Evolutionary conservation across 2,329 filamentous ascomycete genomes (phyloP).

Genomic region (Byssoonygena ceratinophila): DNA sequence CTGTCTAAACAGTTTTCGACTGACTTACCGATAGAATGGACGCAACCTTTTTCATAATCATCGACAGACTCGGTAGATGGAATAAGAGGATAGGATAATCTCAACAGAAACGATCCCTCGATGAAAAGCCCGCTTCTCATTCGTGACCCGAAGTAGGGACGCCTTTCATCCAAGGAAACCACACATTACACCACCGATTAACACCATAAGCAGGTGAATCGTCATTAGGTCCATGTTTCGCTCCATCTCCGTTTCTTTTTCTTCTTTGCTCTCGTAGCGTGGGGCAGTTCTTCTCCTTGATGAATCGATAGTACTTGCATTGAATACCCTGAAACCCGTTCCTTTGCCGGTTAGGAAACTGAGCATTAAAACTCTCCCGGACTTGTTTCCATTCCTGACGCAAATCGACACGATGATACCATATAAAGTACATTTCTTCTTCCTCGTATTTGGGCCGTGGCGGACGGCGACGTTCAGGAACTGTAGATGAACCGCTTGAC

Average conservation of each 20-base stretch:
- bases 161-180: conserved; percentile 38
- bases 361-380: conserved; percentile 34
- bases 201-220: conserved; percentile 32
- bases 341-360: conserved; percentile 34
- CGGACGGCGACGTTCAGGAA: conserved; percentile 30
- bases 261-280: conserved; percentile 35
- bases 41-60: neutral
- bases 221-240: conserved; percentile 13
- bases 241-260: conserved; percentile 12
- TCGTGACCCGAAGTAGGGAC: conserved; percentile 15
- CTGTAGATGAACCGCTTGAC: conserved; percentile 31
- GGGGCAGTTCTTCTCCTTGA: conserved; percentile 36
- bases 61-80: neutral
- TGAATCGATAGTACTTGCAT: conserved; percentile 43
- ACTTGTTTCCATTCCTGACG: conserved; percentile 39
- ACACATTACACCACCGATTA: conserved; percentile 30
- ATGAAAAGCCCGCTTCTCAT: conserved; percentile 10
- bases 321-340: conserved; percentile 39
- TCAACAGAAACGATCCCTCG: neutral
- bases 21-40: neutral
- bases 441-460: conserved; percentile 39
- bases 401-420: conserved; percentile 41
- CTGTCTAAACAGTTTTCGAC: too few species aligned
- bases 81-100: neutral
- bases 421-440: conserved; percentile 42